Conservation (phyloP, 177 flowering plant species). For the Vitis hybrid region DNA sequence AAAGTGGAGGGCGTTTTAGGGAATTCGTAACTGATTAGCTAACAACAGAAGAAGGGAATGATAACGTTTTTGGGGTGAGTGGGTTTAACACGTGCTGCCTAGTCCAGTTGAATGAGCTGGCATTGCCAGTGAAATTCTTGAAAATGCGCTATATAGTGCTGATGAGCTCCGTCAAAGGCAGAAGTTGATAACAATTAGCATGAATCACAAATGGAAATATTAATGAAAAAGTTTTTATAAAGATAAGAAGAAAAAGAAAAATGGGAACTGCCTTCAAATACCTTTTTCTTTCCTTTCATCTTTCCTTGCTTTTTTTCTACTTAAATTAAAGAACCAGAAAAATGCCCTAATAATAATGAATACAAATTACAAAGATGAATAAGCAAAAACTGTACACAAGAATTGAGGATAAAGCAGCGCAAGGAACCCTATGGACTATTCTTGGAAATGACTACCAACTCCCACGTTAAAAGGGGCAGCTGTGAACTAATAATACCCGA, state of each 20-base stretch:
- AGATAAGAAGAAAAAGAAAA: neutral
- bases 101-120: too few species aligned
- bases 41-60: too few species aligned
- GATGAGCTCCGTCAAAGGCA: too few species aligned
- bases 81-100: too few species aligned
- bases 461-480: conserved; percentile 32
- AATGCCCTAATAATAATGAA: conserved; percentile 39
- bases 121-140: too few species aligned
- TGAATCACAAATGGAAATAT: too few species aligned
- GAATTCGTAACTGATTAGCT: too few species aligned
- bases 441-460: conserved; percentile 53
- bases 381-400: conserved; percentile 41
- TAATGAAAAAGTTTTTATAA: too few species aligned
- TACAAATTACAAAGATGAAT: conserved; percentile 39
- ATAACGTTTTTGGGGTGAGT: too few species aligned
- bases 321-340: conserved; percentile 15
- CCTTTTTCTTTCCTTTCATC: conserved; percentile 9
- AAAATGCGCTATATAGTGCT: too few species aligned
- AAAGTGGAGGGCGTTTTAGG: too few species aligned
- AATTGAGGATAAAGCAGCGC: conserved; percentile 30
- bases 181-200: too few species aligned
- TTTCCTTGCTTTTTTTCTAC: conserved; percentile 7
- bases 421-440: conserved; percentile 12
- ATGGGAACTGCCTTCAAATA: neutral
- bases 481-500: conserved; percentile 23